Base-by-base conservation (phyloP, 2,329 filamentous ascomycete species). In the Penicillium sp. region DNA sequence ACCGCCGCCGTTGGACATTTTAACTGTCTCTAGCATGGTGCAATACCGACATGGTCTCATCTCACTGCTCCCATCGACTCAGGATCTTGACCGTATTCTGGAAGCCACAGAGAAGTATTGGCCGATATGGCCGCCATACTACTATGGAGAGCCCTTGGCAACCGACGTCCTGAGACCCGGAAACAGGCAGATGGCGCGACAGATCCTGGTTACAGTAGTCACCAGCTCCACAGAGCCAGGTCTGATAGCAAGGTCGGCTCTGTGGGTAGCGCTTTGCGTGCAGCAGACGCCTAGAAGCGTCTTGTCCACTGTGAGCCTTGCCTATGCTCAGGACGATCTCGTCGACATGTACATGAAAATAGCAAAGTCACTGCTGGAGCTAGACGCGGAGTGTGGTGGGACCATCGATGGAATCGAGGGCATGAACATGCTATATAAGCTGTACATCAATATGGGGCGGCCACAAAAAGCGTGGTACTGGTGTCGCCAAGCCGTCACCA, bases 371-470 rank as follows among this genome's bases (percentile, higher is more conserved):
- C 43, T 46, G 43, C 43, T 46, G 43, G 19, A 46, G 43, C 43
- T 46, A 19, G 43, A 46, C 43, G 43, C 19, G 43, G 43, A 46
- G 51, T 25, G n/a, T 26, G 80, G 26, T 76, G 78, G 51, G 33
- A 37, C 37, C 33, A 53, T 53, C 30, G 33, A 53, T 25, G 51
- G 51, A 33, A 40, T 53, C 33, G 51, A 53, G 51, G 14, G 30
- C 30, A 53, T 53, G 22, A 33, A 33, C 33, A 37, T 53, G 14
- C 10, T 53, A 19, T 35, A 53, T 3, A 38, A 46, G 43, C 25
- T 46, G 43, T 46, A 25, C 43, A 46, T 46, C 43, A 46, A 46
- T 25, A 46, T 46, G 19, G 43, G 43, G 43, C n/a, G 43, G 43
- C 19, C 43, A 6, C 43, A 46, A 46, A 46, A 25, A 25, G 43